These are phyloP conservation scores for Trichoderma virens DNA, from an alignment of 495 filamentous ascomycete species.

Conservation along the genomic window DNA sequence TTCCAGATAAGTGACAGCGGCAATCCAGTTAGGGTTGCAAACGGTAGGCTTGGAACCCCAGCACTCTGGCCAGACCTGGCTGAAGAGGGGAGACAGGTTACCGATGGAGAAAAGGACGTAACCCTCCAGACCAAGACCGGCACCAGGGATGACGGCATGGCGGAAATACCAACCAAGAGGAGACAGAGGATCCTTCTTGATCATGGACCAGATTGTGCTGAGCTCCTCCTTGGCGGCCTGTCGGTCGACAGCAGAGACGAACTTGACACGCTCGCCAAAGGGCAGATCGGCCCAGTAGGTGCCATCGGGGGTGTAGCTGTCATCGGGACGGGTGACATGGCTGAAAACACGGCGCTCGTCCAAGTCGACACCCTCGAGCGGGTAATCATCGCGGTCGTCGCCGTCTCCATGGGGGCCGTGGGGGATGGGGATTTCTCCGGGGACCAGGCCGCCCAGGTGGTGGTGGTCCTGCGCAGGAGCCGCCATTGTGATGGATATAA, in stretches of 20 bases:
- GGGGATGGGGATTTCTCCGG: slow-evolving; percentile 39
- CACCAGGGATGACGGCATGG: slow-evolving; percentile 83
- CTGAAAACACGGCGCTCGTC: slow-evolving; percentile 68
- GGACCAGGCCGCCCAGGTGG: slow-evolving; percentile 21
- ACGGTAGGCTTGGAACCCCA: slow-evolving; percentile 49
- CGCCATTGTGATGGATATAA: background rate
- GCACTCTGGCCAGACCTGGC: slow-evolving; percentile 59
- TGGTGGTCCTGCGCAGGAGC: slow-evolving; percentile 27
- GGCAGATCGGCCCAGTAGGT: slow-evolving; percentile 85
- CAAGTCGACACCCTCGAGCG: slow-evolving; percentile 26
- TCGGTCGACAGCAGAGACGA: slow-evolving; percentile 62
- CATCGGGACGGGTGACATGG: slow-evolving; percentile 68
- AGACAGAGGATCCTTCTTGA: slow-evolving; percentile 70
- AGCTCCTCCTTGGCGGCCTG: slow-evolving; percentile 59
- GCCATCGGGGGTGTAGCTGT: slow-evolving; percentile 71
- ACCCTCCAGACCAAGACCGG: slow-evolving; percentile 80
- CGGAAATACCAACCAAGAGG: slow-evolving; percentile 75
- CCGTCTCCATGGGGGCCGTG: slow-evolving; percentile 33
- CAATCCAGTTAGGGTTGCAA: slow-evolving; percentile 68
- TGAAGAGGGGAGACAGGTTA: slow-evolving; percentile 71
- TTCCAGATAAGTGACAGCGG: slow-evolving; percentile 76
- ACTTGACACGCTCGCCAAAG: slow-evolving; percentile 54
- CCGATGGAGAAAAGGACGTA: slow-evolving; percentile 95
- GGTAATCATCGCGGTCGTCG: slow-evolving; percentile 33
- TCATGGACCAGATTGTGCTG: slow-evolving; percentile 60